phyloP scores from a whole-genome alignment of 371 early-diverging fungal species.

The Saksenaea oblongispora region DNA sequence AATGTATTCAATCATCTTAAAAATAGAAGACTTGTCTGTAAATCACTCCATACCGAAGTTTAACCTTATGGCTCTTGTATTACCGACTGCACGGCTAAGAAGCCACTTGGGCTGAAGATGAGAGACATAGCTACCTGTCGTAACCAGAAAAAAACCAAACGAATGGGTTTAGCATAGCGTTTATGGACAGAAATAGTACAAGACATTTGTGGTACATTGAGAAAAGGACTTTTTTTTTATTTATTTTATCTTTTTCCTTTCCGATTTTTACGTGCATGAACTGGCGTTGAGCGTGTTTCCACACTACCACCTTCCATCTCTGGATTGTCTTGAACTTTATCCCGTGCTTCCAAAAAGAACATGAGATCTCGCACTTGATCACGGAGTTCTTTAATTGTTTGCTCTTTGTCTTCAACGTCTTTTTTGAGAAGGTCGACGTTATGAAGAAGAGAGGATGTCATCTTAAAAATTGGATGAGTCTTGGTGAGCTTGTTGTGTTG shows the following conservation, averaged over 20 bases:
- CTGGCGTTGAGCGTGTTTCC: slow-evolving; percentile 12
- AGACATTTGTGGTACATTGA: no score
- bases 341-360: slow-evolving; percentile 40
- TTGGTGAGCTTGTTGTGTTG: neutral
- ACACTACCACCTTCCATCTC: slow-evolving; percentile 34
- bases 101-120: no score
- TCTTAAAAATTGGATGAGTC: slow-evolving; percentile 5
- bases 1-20: no score
- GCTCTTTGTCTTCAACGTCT: slow-evolving; percentile 18
- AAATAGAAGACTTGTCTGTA: no score
- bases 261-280: neutral
- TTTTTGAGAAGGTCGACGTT: slow-evolving; percentile 23
- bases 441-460: slow-evolving; percentile 17
- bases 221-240: neutral
- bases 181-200: no score
- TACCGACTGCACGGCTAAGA: no score
- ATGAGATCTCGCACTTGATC: slow-evolving; percentile 41
- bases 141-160: no score
- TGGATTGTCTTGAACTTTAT: slow-evolving; percentile 29
- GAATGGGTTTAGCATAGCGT: no score
- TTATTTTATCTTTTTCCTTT: neutral
- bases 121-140: no score
- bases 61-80: no score
- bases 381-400: slow-evolving; percentile 24
- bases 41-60: no score